These are phyloP conservation scores for Rhizopogon rudus DNA, from an alignment of 768 basidiomycete genomes.

Conservation along the genomic window DNA sequence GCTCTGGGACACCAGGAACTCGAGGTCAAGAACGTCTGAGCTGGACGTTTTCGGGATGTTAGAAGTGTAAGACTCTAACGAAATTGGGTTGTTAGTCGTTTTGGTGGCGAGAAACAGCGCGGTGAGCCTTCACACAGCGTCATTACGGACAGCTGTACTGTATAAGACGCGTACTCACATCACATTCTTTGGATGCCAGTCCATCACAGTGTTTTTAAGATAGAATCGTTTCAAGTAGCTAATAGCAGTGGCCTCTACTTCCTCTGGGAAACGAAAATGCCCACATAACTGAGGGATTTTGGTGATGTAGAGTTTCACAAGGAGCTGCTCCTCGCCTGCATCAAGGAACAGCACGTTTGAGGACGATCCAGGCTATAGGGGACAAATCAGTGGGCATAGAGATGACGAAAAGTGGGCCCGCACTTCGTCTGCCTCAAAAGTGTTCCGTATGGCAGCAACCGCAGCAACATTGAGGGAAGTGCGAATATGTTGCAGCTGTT, in stretches of 20 bases:
- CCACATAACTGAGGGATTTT: constrained; percentile 85
- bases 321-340: constrained; percentile 78
- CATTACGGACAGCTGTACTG: not conserved
- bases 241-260: constrained; percentile 90
- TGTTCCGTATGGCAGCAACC: constrained; percentile 68
- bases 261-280: constrained; percentile 83
- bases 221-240: constrained; percentile 96
- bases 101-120: constrained; percentile 94
- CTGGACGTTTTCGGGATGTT: constrained; percentile 79
- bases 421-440: constrained; percentile 81
- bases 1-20: constrained; percentile 94
- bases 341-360: constrained; percentile 66
- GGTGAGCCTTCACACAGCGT: constrained; percentile 64
- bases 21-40: constrained; percentile 86
- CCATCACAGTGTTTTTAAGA: constrained; percentile 97
- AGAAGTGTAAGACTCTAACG: constrained; percentile 77
- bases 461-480: constrained; percentile 68
- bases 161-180: constrained; percentile 56
- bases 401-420: not conserved
- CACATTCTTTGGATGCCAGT: constrained; percentile 98
- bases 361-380: constrained; percentile 65
- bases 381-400: constrained; percentile 12
- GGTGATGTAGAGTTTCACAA: constrained; percentile 85
- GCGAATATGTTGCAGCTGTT: constrained; percentile 57
- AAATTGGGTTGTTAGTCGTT: constrained; percentile 92